Conservation (phyloP, 176 grass and related monocot genomes). For the Saccharum officinarum region DNA sequence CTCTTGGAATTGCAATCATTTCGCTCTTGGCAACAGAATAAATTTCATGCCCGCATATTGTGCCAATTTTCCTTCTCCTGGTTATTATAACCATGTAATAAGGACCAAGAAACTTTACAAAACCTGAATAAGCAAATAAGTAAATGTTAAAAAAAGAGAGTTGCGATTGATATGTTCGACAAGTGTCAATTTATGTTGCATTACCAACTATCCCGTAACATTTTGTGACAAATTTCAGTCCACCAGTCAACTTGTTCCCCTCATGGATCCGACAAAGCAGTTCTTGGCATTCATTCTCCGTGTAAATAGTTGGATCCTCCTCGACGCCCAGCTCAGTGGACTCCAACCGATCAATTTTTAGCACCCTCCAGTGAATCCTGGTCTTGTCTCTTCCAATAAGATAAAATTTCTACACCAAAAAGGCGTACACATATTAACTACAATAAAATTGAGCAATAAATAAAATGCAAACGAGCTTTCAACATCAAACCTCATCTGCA, state of each 20-base stretch:
- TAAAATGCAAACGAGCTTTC: neutral
- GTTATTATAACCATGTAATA: conserved; percentile 98
- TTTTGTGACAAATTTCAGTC: conserved; percentile 89
- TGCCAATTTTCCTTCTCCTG: conserved; percentile 86
- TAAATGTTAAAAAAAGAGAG: conserved; percentile 20
- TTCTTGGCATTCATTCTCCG: conserved; percentile 65
- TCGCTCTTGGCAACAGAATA: conserved; percentile 82
- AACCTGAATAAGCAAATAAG: conserved; percentile 63
- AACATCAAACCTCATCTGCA: neutral
- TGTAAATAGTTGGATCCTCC: conserved; percentile 83
- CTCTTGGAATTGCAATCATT: conserved; percentile 82
- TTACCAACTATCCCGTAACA: conserved; percentile 96
- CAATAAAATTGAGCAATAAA: conserved; percentile 10
- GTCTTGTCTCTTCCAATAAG: conserved; percentile 83
- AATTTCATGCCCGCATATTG: conserved; percentile 78
- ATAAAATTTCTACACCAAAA: conserved; percentile 89
- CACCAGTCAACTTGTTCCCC: conserved; percentile 79
- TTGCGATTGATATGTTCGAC: conserved; percentile 10
- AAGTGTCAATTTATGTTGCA: conserved; percentile 20
- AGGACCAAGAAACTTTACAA: conserved; percentile 92
- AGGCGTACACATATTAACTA: neutral
- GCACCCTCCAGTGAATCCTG: conserved; percentile 69
- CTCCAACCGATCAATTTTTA: conserved; percentile 83
- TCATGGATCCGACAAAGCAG: conserved; percentile 75
- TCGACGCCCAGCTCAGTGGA: conserved; percentile 60